Conservation (phyloP, 2,329 filamentous ascomycete species). For the Trichoderma lentiforme region DNA sequence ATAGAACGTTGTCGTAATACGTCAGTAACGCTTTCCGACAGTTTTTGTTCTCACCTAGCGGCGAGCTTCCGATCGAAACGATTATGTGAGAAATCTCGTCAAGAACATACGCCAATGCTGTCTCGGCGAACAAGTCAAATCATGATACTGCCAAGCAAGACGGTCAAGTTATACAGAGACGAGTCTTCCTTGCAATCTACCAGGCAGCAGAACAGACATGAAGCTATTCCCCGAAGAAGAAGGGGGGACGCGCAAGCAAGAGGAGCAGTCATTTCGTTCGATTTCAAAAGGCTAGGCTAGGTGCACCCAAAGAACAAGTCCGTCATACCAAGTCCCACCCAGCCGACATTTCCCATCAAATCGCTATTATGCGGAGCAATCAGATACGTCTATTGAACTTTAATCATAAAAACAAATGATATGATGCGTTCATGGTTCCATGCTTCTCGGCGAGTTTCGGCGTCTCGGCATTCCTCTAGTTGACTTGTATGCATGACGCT, state of each 20-base stretch:
- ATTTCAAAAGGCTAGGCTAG: background rate
- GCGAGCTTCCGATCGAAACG: background rate
- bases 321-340: background rate
- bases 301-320: background rate
- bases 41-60: background rate
- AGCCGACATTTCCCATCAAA: background rate
- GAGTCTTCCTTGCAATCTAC: background rate
- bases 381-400: background rate
- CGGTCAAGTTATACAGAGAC: background rate
- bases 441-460: slow-evolving; percentile 9
- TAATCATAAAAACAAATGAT: background rate
- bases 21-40: background rate
- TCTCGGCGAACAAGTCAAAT: background rate
- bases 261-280: background rate
- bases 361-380: background rate
- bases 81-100: background rate
- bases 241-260: background rate
- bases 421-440: background rate
- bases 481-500: background rate
- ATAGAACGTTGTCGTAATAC: background rate
- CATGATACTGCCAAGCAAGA: background rate
- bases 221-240: background rate
- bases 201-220: background rate
- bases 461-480: slow-evolving; percentile 3
- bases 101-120: background rate